Conservation (phyloP, 495 filamentous ascomycete species). For the Barbatosphaeria neglecta region DNA sequence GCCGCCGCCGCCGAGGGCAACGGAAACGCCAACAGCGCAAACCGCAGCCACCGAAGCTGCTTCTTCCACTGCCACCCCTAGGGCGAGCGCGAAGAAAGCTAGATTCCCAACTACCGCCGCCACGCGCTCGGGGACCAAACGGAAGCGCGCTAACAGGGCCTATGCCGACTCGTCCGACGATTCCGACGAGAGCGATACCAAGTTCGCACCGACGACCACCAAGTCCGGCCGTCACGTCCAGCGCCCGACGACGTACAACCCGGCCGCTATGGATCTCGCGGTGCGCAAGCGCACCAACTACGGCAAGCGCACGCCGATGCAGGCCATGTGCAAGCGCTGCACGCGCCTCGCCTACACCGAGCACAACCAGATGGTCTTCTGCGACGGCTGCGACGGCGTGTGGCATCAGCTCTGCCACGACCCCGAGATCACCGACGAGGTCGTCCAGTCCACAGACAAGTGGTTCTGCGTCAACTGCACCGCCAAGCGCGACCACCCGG, state of each 20-base stretch:
- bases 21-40: too few relatives aligned
- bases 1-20: too few relatives aligned
- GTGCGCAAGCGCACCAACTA: constrained; percentile 28
- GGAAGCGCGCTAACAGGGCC: constrained; percentile 34
- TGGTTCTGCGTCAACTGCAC: constrained; percentile 72
- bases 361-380: constrained; percentile 86
- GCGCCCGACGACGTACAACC: constrained; percentile 61
- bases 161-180: constrained; percentile 27
- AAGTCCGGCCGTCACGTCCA: constrained; percentile 75
- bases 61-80: neutral
- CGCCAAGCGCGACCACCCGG: constrained; percentile 33
- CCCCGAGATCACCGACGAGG: constrained; percentile 61
- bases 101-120: neutral
- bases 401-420: constrained; percentile 93
- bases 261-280: constrained; percentile 31
- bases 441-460: constrained; percentile 51
- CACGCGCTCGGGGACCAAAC: constrained; percentile 23
- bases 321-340: constrained; percentile 63
- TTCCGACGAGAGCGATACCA: constrained; percentile 27
- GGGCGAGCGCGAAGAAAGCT: neutral
- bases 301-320: constrained; percentile 37
- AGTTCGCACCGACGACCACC: constrained; percentile 51
- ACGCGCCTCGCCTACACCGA: constrained; percentile 61
- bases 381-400: constrained; percentile 75
- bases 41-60: neutral